Percentiles rank a stretch among this genome's conserved stretches.
Conservation (phyloP, 805 yeast species). For the Yueomyces sp. region DNA sequence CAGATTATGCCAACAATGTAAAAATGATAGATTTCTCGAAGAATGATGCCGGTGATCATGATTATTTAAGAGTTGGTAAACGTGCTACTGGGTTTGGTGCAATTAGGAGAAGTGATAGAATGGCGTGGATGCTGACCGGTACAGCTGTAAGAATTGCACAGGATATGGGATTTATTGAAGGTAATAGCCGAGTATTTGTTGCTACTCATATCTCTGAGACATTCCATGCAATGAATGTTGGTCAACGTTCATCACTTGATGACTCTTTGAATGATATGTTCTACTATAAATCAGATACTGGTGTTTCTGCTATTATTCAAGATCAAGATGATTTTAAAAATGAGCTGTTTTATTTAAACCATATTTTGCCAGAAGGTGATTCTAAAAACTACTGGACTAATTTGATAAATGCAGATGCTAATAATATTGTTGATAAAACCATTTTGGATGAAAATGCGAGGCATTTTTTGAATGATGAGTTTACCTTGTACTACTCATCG, state of each 20-base stretch:
- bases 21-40: slow-evolving; percentile 19
- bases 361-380: slow-evolving; percentile 14
- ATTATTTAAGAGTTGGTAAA: slow-evolving; percentile 22
- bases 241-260: slow-evolving; percentile 64
- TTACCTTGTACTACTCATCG: slow-evolving; percentile 14
- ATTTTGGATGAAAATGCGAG: slow-evolving; percentile 13
- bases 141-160: slow-evolving; percentile 78
- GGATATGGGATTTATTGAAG: slow-evolving; percentile 69
- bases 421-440: neutral
- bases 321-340: slow-evolving; percentile 19
- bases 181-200: slow-evolving; percentile 57
- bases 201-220: slow-evolving; percentile 82
- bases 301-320: slow-evolving; percentile 20
- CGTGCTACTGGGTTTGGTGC: slow-evolving; percentile 68
- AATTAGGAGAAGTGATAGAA: slow-evolving; percentile 71
- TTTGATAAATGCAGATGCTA: slow-evolving; percentile 5
- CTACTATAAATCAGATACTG: slow-evolving; percentile 1
- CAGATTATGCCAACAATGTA: slow-evolving; percentile 62
- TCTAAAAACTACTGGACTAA: slow-evolving; percentile 12
- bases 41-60: slow-evolving; percentile 7
- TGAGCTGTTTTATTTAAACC: slow-evolving; percentile 22
- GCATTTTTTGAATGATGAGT: slow-evolving; percentile 24
- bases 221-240: slow-evolving; percentile 67
- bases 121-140: slow-evolving; percentile 92
- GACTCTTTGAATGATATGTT: slow-evolving; percentile 60